phyloP scores from a whole-genome alignment of 768 basidiomycete genomes.

The Trametes punicea region DNA sequence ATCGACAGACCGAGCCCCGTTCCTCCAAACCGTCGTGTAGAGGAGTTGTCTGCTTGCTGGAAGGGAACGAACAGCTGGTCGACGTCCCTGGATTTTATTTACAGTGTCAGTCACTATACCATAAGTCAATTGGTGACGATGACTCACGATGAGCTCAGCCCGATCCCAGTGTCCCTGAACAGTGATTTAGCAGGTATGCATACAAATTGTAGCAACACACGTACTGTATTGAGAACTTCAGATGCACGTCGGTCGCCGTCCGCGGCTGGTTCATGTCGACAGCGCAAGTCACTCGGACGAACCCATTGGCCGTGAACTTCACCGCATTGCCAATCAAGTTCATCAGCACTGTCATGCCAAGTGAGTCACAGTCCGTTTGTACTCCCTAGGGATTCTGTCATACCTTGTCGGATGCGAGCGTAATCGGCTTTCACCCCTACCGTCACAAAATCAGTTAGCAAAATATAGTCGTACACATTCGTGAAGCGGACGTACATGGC shows the following conservation, averaged over 20 bases:
- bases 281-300: slow-evolving; percentile 59
- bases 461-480: background rate
- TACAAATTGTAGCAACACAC: slow-evolving; percentile 1
- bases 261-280: slow-evolving; percentile 40
- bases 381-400: background rate
- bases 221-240: slow-evolving; percentile 68
- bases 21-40: slow-evolving; percentile 72
- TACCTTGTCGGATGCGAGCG: slow-evolving; percentile 71
- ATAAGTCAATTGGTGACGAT: background rate
- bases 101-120: background rate
- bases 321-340: slow-evolving; percentile 76
- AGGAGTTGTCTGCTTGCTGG: slow-evolving; percentile 77
- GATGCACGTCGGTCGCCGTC: slow-evolving; percentile 41
- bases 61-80: slow-evolving; percentile 71
- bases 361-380: background rate
- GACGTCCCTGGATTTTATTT: slow-evolving; percentile 47
- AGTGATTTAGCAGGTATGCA: background rate
- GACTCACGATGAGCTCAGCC: slow-evolving; percentile 45
- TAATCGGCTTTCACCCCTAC: slow-evolving; percentile 71
- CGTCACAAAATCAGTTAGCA: background rate
- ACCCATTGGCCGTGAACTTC: slow-evolving; percentile 66
- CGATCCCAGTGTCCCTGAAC: slow-evolving; percentile 75
- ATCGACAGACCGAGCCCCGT: slow-evolving; percentile 77
- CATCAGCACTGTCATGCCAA: slow-evolving; percentile 52
- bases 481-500: no score